phyloP scores from a whole-genome alignment of 2,329 filamentous ascomycete species.

The Botryotinia convoluta region DNA sequence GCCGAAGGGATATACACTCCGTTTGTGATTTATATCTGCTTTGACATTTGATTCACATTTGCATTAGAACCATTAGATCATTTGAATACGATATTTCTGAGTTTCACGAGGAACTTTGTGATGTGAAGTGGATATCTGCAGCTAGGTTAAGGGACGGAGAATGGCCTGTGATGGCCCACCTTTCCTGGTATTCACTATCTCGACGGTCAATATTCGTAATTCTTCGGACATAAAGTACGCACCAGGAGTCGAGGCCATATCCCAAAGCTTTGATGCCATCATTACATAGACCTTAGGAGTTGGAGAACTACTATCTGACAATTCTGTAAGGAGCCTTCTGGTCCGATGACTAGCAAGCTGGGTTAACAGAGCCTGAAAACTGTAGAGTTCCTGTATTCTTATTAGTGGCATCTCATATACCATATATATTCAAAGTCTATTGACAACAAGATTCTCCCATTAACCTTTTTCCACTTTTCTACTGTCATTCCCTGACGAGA shows the following conservation, averaged over 20 bases:
- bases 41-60: not conserved
- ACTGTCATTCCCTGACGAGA: fast-evolving
- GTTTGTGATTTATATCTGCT: not conserved
- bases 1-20: not conserved
- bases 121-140: not conserved
- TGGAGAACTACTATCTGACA: not conserved
- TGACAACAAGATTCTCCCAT: not conserved
- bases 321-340: not conserved
- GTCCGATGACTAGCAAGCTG: not conserved
- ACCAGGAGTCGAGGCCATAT: not conserved
- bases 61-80: not conserved
- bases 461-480: not conserved
- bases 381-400: not conserved
- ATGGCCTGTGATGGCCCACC: fast-evolving
- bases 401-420: not conserved
- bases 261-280: not conserved
- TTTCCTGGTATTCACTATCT: not conserved
- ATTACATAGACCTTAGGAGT: not conserved
- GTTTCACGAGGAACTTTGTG: too few relatives aligned
- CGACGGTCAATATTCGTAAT: not conserved
- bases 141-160: not conserved
- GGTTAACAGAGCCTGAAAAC: not conserved
- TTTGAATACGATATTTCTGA: not conserved
- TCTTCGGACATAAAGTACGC: not conserved
- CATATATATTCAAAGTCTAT: not conserved